Base-by-base conservation (phyloP, 352 stramenopile genomes). In the Globisporangium paroecandrum region DNA sequence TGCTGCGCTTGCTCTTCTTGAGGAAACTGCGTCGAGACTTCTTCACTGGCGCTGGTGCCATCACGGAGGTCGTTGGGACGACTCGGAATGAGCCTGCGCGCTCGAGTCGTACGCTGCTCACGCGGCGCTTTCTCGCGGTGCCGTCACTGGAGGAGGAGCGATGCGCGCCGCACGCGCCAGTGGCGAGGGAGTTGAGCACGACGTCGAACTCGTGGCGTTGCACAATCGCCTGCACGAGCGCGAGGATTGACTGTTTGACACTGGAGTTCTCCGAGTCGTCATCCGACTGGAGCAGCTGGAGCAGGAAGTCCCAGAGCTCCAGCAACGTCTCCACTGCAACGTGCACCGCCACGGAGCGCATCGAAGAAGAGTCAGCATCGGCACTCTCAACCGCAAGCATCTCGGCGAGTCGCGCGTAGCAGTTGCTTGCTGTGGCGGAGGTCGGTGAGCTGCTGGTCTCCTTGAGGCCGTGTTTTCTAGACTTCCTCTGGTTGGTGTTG, bases 181-280 rank as follows among this genome's bases (percentile, higher is more conserved):
- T 75, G 1, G 74, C 77, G 32, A 80, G 69, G 2, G 80, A 71
- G 62, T 90, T 75, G 53, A 92, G 64, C 34, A 87, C 67, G 3
- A 78, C 71, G 58, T 92, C 84, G 58, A 92, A 81, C 64, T 89
- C 81, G 15, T 77, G 73, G 57, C 78, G 75, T 57, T 77, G 75
- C 41, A 86, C 68, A 29, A 90, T 75, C 25, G 82, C 54, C 13
- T 71, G 58, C 9, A 88, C 43, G 43, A 92, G 61, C 22, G 61
- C 66, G 29, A 85, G 59, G 25, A 71, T 69, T 2, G 78, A 62
- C n/a, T 73, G 65, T 32, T 57, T 61, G 22, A 4, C 34, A 27
- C 51, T 69, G 51, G 55, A 70, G 55, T 56, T 75, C 61, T 46
- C 53, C 10, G 49, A 51, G 15, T 69, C 63, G 10, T 81, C 73